phyloP scores from a whole-genome alignment of 2,329 filamentous ascomycete genomes.

The Aspergillus neotritici region DNA sequence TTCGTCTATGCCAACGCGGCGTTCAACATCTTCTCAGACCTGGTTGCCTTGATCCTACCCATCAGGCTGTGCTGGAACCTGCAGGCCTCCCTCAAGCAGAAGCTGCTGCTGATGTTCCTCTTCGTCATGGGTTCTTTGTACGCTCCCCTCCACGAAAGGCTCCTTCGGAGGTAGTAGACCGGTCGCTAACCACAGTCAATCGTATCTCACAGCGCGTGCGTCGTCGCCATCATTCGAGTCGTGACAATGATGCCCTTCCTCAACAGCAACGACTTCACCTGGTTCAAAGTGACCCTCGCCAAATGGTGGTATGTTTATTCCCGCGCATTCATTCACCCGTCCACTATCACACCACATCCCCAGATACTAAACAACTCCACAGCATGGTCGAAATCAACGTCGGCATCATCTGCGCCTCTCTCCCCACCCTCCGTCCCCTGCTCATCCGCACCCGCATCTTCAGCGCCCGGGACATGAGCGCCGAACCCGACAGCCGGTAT shows the following conservation, averaged over 20 bases:
- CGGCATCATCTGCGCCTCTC: slow-evolving; percentile 13
- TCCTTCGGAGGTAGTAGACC: too few species aligned
- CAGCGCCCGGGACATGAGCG: neutral
- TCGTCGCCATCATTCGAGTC: slow-evolving; percentile 12
- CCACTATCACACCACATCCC: neutral
- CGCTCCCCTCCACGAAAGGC: neutral
- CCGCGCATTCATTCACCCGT: neutral
- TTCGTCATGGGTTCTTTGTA: slow-evolving; percentile 13
- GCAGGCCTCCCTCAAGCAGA: slow-evolving; percentile 7
- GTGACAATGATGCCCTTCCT: slow-evolving; percentile 13
- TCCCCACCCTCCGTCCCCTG: slow-evolving; percentile 10
- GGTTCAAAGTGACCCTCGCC: slow-evolving; percentile 12
- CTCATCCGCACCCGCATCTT: slow-evolving; percentile 3
- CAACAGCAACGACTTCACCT: slow-evolving; percentile 10
- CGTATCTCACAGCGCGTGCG: slow-evolving; percentile 5
- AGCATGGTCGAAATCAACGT: slow-evolving; percentile 16
- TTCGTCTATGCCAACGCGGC: slow-evolving; percentile 13
- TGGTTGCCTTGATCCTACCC: slow-evolving; percentile 8
- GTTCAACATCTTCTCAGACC: slow-evolving; percentile 12
- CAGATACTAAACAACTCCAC: neutral
- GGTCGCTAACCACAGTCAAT: neutral
- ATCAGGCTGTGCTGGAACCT: slow-evolving; percentile 10
- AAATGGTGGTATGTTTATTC: slow-evolving; percentile 11
- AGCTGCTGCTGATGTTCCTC: slow-evolving; percentile 5
- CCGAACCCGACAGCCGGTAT: too few species aligned